Conservation (phyloP, 257 asterid genomes). For the Eustoma russellianum region DNA sequence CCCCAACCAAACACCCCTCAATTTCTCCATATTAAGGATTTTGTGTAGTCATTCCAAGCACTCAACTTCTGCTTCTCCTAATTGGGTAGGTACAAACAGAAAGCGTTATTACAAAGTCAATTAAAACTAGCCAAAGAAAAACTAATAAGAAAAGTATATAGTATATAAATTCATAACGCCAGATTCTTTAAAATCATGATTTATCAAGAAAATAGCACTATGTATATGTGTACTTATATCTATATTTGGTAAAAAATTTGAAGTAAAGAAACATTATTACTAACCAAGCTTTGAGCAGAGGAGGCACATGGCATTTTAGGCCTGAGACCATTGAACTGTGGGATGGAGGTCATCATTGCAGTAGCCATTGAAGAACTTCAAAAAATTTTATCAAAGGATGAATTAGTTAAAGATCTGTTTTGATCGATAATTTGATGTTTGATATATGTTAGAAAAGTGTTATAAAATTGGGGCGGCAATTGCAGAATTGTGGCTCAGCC, state of each 20-base stretch:
- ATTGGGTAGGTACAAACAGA: no score
- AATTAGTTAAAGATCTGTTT: not conserved
- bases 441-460: slow-evolving; percentile 9
- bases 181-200: no score
- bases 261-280: not conserved
- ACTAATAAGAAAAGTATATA: no score
- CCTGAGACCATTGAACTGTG: slow-evolving; percentile 73
- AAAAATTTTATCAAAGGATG: not conserved
- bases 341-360: slow-evolving; percentile 59
- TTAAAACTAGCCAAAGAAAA: no score
- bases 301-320: slow-evolving; percentile 38
- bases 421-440: slow-evolving; percentile 1
- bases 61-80: no score
- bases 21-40: no score
- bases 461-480: slow-evolving; percentile 15
- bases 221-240: no score
- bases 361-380: slow-evolving; percentile 42
- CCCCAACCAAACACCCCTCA: no score
- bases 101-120: no score
- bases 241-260: not conserved
- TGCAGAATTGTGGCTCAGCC: slow-evolving; percentile 14
- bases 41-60: no score
- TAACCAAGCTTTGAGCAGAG: slow-evolving; percentile 49
- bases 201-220: no score
- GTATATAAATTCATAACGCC: no score